These are phyloP conservation scores for Zarea fungicola DNA, from an alignment of 2,329 filamentous ascomycete species.

Conservation along the genomic window DNA sequence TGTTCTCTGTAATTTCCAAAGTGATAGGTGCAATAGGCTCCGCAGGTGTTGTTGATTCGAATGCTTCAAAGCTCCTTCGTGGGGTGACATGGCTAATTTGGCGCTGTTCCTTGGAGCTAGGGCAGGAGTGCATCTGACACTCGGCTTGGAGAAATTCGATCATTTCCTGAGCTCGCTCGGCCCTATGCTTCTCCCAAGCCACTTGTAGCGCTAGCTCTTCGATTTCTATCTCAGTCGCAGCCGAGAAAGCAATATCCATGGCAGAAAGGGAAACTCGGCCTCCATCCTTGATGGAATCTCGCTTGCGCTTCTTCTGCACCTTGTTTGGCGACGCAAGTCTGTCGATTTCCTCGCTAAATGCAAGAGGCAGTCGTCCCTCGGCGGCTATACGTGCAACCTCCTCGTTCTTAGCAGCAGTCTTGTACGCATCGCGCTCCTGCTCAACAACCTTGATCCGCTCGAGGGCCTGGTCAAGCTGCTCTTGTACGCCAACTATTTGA, in stretches of 20 bases:
- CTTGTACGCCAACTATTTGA: conserved; percentile 57
- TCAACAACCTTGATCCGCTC: conserved; percentile 62
- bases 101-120: conserved; percentile 42
- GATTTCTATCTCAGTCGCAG: conserved; percentile 52
- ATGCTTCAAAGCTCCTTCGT: background rate
- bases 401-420: conserved; percentile 66
- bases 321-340: conserved; percentile 60
- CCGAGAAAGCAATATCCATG: conserved; percentile 49
- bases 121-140: conserved; percentile 63
- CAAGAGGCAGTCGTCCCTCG: conserved; percentile 64
- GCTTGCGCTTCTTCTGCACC: conserved; percentile 21
- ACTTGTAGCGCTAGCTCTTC: conserved; percentile 49
- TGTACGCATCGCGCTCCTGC: conserved; percentile 69
- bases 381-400: conserved; percentile 68
- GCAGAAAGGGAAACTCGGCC: conserved; percentile 42
- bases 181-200: conserved; percentile 57
- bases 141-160: conserved; percentile 73
- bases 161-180: conserved; percentile 65
- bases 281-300: conserved; percentile 31
- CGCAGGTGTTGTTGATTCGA: conserved; percentile 5
- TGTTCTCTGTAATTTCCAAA: background rate
- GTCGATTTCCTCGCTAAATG: conserved; percentile 45
- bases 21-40: background rate
- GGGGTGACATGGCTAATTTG: background rate
- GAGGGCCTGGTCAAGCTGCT: conserved; percentile 60